Base-by-base conservation (phyloP, 2,329 filamentous ascomycete species). In the Zymoseptoria crescenta region DNA sequence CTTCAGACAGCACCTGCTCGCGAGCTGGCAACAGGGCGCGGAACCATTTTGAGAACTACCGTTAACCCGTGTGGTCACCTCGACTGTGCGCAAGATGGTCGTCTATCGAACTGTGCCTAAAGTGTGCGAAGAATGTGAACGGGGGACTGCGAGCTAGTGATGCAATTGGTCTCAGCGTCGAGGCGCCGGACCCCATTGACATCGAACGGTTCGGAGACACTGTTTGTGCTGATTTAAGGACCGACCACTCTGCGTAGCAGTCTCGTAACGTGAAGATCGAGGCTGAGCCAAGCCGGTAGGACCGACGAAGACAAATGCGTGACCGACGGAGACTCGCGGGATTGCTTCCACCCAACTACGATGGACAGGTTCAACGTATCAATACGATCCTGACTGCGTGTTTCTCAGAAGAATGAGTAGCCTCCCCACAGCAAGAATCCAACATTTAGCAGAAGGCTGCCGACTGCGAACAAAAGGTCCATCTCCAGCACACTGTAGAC, bases 401-500 rank as follows among this genome's bases (percentile, higher is more conserved):
- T 8, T 24, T 10, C 28, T 67, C 61, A 69, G 29, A 67, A 68
- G 4, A 63, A 57, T 2, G 65, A 63, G 69, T 83, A 83, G 2
- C 78, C 79, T 65, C 80, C 81, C 76, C 77, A 84, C 74, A 76
- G 80, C 4, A 80, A 73, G 73, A 80, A 86, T 1, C 68, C 73
- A 56, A 79, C 67, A 13, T 84, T 80, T n/a, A 76, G 72, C 49
- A 76, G 57, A 21, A 83, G 73, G 51, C 80, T 83, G n/a, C 76
- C 68, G 24, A 87, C 76, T 0, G 88, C 89, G 68, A 83, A 85
- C 0, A 79, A 69, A 49, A 96, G 77, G 57, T 90, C 82, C 75
- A 96, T 81, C 76, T 99, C 94, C 52, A 97, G 81, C 21, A 97
- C 87, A 30, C 88, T 85, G 91, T 93, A 97, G 4, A 97, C 82